These are phyloP conservation scores for Globisporangium megalacanthum DNA, from an alignment of 352 stramenopile genomes.

Conservation along the genomic window DNA sequence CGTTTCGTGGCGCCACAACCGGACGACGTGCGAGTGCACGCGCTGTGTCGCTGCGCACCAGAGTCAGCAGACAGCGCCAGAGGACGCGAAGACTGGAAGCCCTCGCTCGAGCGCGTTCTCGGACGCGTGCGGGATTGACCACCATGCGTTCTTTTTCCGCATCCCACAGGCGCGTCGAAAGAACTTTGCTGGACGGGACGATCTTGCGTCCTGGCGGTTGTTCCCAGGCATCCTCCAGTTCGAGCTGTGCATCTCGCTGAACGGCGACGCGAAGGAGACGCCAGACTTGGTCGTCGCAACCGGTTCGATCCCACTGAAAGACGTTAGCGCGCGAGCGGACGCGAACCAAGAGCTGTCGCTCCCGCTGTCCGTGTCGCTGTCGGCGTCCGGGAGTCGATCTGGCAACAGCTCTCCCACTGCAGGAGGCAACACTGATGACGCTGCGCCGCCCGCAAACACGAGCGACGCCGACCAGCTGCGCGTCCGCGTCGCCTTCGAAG, in stretches of 20 bases:
- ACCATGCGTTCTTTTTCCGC: slow-evolving; percentile 81
- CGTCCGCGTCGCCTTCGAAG: slow-evolving; percentile 44
- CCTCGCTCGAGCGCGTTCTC: background rate
- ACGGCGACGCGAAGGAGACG: slow-evolving; percentile 57
- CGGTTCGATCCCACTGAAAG: slow-evolving; percentile 43
- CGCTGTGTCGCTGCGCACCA: slow-evolving; percentile 32
- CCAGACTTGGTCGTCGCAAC: slow-evolving; percentile 62
- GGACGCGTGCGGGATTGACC: slow-evolving; percentile 52
- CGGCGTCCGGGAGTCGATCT: background rate
- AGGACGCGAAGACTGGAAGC: background rate
- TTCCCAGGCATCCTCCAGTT: slow-evolving; percentile 73
- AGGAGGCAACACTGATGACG: background rate
- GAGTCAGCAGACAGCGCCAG: slow-evolving; percentile 3
- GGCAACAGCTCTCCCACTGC: background rate
- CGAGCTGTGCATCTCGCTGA: slow-evolving; percentile 69
- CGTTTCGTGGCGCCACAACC: slow-evolving; percentile 68
- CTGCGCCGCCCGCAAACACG: slow-evolving; percentile 6
- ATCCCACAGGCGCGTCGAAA: slow-evolving; percentile 70
- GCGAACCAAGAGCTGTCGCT: slow-evolving; percentile 34
- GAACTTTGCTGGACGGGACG: slow-evolving; percentile 69
- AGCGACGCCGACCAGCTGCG: slow-evolving; percentile 34
- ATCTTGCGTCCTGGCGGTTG: slow-evolving; percentile 69
- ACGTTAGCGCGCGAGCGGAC: slow-evolving; percentile 17
- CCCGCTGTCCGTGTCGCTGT: slow-evolving; percentile 30
- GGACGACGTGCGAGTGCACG: slow-evolving; percentile 39